A percentile compares a stretch with the other conserved stretches of the same genome.
phyloP scores from a whole-genome alignment of 2,329 filamentous ascomycete genomes.

The Xylariaceae sp. region DNA sequence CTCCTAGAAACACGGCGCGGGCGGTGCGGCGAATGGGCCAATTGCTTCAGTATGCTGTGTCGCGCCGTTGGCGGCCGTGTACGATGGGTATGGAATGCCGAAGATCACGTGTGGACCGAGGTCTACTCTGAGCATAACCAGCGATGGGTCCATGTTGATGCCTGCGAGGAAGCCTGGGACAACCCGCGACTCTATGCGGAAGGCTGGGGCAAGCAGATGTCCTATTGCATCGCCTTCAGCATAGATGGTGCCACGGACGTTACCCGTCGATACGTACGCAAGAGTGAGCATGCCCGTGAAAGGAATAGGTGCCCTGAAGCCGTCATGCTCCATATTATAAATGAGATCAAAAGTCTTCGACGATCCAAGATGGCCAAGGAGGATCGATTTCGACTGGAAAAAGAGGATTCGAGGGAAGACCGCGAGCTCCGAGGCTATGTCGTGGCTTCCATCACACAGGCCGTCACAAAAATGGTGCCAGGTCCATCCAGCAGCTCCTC shows the following conservation, averaged over 20 bases:
- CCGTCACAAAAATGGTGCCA: conserved; percentile 63
- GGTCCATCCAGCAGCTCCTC: conserved; percentile 34
- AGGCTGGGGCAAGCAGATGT: conserved; percentile 94
- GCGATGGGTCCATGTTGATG: conserved; percentile 95
- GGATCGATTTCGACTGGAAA: conserved; percentile 73
- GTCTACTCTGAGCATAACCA: conserved; percentile 91
- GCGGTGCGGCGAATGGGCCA: conserved; percentile 91
- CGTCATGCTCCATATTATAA: conserved; percentile 83
- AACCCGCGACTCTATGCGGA: conserved; percentile 87
- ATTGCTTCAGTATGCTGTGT: conserved; percentile 98
- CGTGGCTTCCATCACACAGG: conserved; percentile 66
- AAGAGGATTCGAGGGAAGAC: conserved; percentile 72
- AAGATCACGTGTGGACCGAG: conserved; percentile 97
- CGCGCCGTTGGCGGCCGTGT: conserved; percentile 85
- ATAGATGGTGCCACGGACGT: conserved; percentile 73
- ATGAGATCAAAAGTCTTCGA: conserved; percentile 82
- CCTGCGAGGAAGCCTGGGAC: conserved; percentile 93
- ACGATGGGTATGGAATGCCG: conserved; percentile 96
- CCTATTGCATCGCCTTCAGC: conserved; percentile 94
- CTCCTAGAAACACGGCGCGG: conserved; percentile 81
- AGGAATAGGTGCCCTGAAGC: conserved; percentile 80
- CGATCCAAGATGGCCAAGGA: conserved; percentile 81
- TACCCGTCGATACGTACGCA: conserved; percentile 64
- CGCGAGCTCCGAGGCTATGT: conserved; percentile 70
- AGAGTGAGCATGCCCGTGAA: conserved; percentile 64